Base-by-base conservation (phyloP, 2,329 filamentous ascomycete genomes). In the Ceratocystis harringtonii region DNA sequence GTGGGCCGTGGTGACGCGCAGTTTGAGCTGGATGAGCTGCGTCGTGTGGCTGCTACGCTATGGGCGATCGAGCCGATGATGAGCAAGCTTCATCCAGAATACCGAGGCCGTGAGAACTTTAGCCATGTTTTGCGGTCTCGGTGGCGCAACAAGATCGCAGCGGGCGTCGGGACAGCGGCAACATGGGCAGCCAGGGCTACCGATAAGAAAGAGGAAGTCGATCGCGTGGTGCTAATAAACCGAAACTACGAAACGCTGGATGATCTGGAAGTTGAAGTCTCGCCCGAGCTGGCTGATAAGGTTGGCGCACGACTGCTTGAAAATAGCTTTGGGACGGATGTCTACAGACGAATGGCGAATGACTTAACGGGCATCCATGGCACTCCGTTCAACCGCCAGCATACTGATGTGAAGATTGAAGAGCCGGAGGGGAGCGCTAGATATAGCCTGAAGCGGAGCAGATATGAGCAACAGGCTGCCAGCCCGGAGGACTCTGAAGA, bases 1-100 rank as follows among this genome's bases (percentile, higher is more conserved):
- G 69, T 77, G 3, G 75, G 74, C 4, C 73, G 73, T 61, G 75
- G 75, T 0, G 64, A 43, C 15, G 66, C 69, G n/a, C 70, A 68
- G 61, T 72, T 76, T 62, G 69, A 72, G 15, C 58, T 72, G 8
- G 67, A 69, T 10, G 69, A 70, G 0, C 30, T 74, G 12, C 72
- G 72, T 12, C 72, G 73, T 30, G 70, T 72, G 8, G 74, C 70
- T 1, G 71, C 71, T 4, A 71, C 76, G 19, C 65, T 73, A 5
- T 76, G 72, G 72, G 74, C 74, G 3, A 72, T 73, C 7, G 75
- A 76, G 58, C 74, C 73, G 1, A 64, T 74, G 25, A 62, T 77
- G 1, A 74, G 73, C 1, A 71, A 71, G n/a, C 69, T 77, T 0
- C 74, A 77, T 28, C 68, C 71, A 5, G 74, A 74, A 0, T 72